Evolutionary conservation across 306 rosid genomes (phyloP).

Genomic region (Corylus avellana): DNA sequence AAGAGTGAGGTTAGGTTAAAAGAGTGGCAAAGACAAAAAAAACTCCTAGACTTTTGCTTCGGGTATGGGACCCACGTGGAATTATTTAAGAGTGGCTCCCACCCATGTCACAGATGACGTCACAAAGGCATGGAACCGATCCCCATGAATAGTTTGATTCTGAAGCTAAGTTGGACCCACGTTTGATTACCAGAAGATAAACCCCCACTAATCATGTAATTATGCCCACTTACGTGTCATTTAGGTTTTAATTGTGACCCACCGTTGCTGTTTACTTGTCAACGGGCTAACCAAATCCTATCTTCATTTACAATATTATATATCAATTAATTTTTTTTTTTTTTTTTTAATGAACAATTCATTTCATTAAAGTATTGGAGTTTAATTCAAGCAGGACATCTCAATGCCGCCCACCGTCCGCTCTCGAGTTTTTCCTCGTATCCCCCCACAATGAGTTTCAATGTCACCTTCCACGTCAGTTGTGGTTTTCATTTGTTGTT

Average conservation of each 20-base stretch:
- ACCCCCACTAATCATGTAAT: neutral
- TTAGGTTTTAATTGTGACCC: neutral
- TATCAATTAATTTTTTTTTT: neutral
- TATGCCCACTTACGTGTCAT: constrained; percentile 6
- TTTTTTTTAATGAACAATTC: too few relatives aligned
- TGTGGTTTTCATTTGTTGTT: too few relatives aligned
- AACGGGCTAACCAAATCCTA: neutral
- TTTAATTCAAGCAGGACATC: too few relatives aligned
- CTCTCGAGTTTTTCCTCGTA: too few relatives aligned
- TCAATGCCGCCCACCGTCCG: too few relatives aligned
- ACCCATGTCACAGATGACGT: constrained; percentile 11
- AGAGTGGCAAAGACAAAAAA: constrained; percentile 1
- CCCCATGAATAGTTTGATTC: constrained; percentile 1
- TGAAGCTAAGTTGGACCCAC: constrained; percentile 11
- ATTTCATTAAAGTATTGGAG: too few relatives aligned
- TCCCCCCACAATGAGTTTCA: too few relatives aligned
- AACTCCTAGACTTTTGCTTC: neutral
- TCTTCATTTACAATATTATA: neutral
- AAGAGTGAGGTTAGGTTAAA: constrained; percentile 3
- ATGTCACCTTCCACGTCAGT: too few relatives aligned
- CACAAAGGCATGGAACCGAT: neutral
- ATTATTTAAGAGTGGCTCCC: constrained; percentile 1
- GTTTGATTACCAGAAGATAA: neutral
- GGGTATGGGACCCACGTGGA: neutral
- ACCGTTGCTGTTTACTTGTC: neutral